Evolutionary conservation across 1,284 basidiomycete species (phyloP).

Genomic region (Meripilus lineatus): DNA sequence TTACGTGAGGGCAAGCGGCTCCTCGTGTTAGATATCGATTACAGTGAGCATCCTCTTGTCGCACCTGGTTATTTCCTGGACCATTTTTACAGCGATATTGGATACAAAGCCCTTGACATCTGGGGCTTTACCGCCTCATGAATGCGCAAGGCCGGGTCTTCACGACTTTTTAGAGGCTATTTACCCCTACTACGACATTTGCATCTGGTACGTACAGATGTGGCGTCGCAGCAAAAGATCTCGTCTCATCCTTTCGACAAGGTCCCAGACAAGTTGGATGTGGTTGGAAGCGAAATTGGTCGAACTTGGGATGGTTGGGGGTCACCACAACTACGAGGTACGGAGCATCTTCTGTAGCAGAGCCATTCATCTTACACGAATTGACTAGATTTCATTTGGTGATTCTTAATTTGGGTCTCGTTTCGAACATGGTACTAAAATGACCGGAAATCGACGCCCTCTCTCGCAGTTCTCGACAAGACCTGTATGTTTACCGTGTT

Average conservation of each 20-base stretch:
- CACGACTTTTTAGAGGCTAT: slow-evolving; percentile 80
- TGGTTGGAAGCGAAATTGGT: slow-evolving; percentile 91
- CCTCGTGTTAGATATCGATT: slow-evolving; percentile 86
- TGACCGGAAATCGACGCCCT: no score
- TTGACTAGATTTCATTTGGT: slow-evolving; percentile 56
- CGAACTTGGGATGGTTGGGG: slow-evolving; percentile 81
- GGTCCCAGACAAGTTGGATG: slow-evolving; percentile 86
- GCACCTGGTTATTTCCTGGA: not conserved
- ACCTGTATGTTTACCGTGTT: slow-evolving; percentile 90
- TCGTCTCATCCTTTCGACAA: slow-evolving; percentile 18
- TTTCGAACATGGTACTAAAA: not conserved
- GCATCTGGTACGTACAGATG: slow-evolving; percentile 68
- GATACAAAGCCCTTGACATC: slow-evolving; percentile 80
- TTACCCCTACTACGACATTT: slow-evolving; percentile 82
- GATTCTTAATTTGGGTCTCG: slow-evolving; percentile 7
- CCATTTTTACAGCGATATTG: slow-evolving; percentile 50
- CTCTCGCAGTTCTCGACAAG: slow-evolving; percentile 69
- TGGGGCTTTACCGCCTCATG: slow-evolving; percentile 69
- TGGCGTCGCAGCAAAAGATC: not conserved
- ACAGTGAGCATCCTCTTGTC: slow-evolving; percentile 45
- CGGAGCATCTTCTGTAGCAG: slow-evolving; percentile 11
- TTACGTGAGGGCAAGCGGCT: slow-evolving; percentile 74
- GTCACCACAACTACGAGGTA: slow-evolving; percentile 66
- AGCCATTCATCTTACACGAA: not conserved
- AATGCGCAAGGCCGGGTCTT: slow-evolving; percentile 79